These are phyloP conservation scores for maize (Zea mays) DNA, from an alignment of 176 grass and related monocot species.

Conservation along the genomic window DNA sequence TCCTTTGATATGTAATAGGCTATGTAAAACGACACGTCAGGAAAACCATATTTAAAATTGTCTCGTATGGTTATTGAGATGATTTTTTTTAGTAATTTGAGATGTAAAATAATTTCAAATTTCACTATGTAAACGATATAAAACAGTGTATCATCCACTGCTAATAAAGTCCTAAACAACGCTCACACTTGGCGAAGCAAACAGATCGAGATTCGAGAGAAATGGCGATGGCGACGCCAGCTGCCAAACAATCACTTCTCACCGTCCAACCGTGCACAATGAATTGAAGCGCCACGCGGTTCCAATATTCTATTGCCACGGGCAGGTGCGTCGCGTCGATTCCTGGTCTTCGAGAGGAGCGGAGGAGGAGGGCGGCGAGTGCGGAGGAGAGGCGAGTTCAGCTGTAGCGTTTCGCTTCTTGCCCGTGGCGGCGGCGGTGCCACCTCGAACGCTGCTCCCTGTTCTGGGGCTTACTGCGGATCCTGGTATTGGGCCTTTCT, in stretches of 20 bases:
- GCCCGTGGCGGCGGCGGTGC: not conserved
- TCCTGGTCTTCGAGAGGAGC: not conserved
- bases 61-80: no score
- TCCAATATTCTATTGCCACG: not conserved
- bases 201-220: not conserved
- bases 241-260: not conserved
- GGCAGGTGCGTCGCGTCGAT: not conserved
- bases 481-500: not conserved
- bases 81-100: no score
- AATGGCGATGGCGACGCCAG: not conserved
- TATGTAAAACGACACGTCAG: no score
- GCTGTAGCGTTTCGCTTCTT: not conserved
- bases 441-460: not conserved
- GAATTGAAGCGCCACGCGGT: not conserved
- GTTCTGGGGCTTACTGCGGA: not conserved
- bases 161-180: not conserved
- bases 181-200: not conserved
- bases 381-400: not conserved
- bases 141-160: no score
- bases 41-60: no score
- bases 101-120: no score
- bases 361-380: not conserved
- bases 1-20: no score
- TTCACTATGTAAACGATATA: no score
- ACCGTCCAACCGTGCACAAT: not conserved